A percentile compares a stretch with the other conserved stretches of the same genome.
phyloP scores from a whole-genome alignment of 1,139 yeast genomes.

The Nadsonia commutata region DNA sequence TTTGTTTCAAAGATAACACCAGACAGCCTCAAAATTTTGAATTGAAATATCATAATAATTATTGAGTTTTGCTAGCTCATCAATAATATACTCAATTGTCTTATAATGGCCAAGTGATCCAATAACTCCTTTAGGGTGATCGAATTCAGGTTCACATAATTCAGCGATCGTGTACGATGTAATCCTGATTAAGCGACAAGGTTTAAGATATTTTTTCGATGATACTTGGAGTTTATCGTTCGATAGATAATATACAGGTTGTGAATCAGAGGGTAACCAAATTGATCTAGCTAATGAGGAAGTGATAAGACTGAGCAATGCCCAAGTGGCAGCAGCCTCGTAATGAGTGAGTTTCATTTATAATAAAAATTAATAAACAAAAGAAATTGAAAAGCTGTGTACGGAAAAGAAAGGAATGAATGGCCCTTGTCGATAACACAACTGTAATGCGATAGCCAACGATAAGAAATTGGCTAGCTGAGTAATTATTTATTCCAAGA shows the following conservation, averaged over 20 bases:
- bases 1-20: constrained; percentile 45
- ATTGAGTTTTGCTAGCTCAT: constrained; percentile 39
- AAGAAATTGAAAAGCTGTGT: not conserved
- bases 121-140: constrained; percentile 86
- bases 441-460: too few relatives aligned
- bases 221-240: constrained; percentile 10
- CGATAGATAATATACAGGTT: not conserved
- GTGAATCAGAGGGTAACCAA: not conserved
- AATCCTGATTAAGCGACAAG: constrained; percentile 45
- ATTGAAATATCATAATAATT: constrained; percentile 53
- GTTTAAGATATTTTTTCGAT: constrained; percentile 47
- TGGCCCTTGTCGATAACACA: too few relatives aligned
- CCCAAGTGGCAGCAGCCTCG: constrained; percentile 3
- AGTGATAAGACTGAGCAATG: constrained; percentile 4
- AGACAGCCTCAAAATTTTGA: constrained; percentile 57
- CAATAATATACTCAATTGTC: constrained; percentile 53
- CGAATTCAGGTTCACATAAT: constrained; percentile 40
- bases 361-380: not conserved
- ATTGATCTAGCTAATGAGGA: not conserved
- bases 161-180: constrained; percentile 49
- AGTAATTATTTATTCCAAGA: too few relatives aligned
- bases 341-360: constrained; percentile 1
- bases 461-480: too few relatives aligned
- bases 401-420: not conserved
- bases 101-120: constrained; percentile 80